Evolutionary conservation across 176 grass and related monocot genomes (phyloP), one percentile per base, ranked within the genome.

Genomic region (Eragrostis nindensis): DNA sequence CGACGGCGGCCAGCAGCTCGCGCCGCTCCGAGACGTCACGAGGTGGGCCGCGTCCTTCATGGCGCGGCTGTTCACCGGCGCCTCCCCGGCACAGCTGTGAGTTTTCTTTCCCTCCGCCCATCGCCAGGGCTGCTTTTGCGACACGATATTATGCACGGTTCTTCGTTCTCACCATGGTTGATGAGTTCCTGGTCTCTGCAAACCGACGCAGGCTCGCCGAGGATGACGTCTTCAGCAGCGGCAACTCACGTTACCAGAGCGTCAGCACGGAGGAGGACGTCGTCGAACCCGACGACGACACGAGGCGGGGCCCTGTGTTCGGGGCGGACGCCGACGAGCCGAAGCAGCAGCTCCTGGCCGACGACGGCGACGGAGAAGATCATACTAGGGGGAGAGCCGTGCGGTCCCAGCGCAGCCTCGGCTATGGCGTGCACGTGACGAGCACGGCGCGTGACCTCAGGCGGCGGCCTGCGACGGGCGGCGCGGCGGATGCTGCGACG

Each of bases 41-140:
- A 83, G 73, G 71, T 77, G 83, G 64, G 89, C 81, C 40, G 78
- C 71, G 26, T 77, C 30, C 47, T 91, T 87, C 78, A 57, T 87
- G 45, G 74, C 86, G 27, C 32, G 90, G 79, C 53, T 92, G 69
- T 86, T 64, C 43, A 79, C 88, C 82, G 85, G 86, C 50, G 82
- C 65, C 29, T 74, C 75, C 6, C 73, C 86, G 44, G 78, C 74
- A 11, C 57, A 86, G 17, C 30, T 83, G 90, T 92, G 44, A 88
- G 85, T 69, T 8, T 16, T 18, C 13, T 56, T 5, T 19, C 2
- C 5, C 4, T 50, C 12, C 2, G 3, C 15, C 10, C 9, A 16
- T 15, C 12, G n/a, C 17, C 63, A 16, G 18, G 7, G 30, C 36
- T 7, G 36, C 32, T 18, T 19, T 42, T 21, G 22, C 22, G 3